Evolutionary conservation across 495 filamentous ascomycete species (phyloP).

Genomic region (Collariella sp.): DNA sequence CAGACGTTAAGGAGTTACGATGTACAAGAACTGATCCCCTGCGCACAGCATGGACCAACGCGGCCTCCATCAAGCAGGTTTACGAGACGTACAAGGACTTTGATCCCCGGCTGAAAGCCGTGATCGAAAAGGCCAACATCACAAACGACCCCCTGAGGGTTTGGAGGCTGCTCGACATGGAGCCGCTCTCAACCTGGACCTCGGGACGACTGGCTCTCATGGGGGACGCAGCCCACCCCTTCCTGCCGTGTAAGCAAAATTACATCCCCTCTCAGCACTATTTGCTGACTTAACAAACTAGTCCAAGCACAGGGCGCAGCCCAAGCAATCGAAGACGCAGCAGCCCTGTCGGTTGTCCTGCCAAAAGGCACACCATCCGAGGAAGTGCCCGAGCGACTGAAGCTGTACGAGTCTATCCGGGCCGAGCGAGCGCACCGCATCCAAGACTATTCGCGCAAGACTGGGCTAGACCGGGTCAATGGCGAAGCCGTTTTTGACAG

Average conservation of each 20-base stretch:
- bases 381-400: constrained; percentile 41
- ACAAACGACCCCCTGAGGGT: constrained; percentile 38
- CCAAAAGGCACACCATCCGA: constrained; percentile 30
- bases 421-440: constrained; percentile 46
- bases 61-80: constrained; percentile 38
- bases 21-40: constrained; percentile 11
- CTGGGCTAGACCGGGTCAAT: constrained; percentile 33
- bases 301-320: constrained; percentile 48
- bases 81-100: constrained; percentile 45
- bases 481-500: neutral
- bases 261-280: no score
- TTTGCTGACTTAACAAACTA: neutral
- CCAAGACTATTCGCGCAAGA: constrained; percentile 45
- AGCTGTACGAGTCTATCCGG: constrained; percentile 47
- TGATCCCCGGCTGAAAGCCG: constrained; percentile 34
- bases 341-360: constrained; percentile 45
- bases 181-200: constrained; percentile 45
- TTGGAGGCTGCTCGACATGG: constrained; percentile 54
- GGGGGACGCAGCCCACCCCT: constrained; percentile 58
- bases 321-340: constrained; percentile 54
- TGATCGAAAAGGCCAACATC: constrained; percentile 43
- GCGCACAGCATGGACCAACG: constrained; percentile 38
- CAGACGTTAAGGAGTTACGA: no score
- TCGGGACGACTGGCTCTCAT: constrained; percentile 43
- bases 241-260: constrained; percentile 35